Evolutionary conservation across 345 rosid genomes (phyloP).

Genomic region (Gossypium raimondii): DNA sequence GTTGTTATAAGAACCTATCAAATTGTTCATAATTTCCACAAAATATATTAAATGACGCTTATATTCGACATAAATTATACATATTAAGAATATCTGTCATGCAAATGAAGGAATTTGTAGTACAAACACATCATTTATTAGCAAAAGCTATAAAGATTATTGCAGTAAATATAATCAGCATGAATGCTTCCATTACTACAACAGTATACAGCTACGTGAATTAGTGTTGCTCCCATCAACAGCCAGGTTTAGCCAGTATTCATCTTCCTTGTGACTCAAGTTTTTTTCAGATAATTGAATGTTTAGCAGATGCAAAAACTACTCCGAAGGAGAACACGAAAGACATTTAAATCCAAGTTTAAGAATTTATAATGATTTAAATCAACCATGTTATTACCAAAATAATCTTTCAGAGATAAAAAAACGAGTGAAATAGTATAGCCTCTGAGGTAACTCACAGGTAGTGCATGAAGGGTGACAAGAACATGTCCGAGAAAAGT

Average conservation of each 20-base stretch:
- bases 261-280: not conserved
- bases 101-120: not conserved
- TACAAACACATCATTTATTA: not conserved
- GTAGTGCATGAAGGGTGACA: slow-evolving; percentile 66
- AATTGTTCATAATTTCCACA: not conserved
- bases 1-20: not conserved
- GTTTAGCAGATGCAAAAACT: not conserved
- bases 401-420: slow-evolving; percentile 6
- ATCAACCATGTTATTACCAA: not conserved
- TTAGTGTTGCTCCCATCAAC: not conserved
- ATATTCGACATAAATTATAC: no score
- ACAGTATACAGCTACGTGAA: not conserved
- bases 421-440: not conserved
- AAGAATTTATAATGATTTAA: not conserved
- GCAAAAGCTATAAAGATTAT: not conserved
- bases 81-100: not conserved
- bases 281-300: not conserved
- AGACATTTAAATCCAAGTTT: not conserved
- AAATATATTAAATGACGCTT: not conserved
- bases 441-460: slow-evolving; percentile 49
- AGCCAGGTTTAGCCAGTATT: not conserved
- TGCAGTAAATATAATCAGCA: not conserved
- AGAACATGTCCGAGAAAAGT: slow-evolving; percentile 61
- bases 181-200: not conserved
- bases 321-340: not conserved